phyloP scores from a whole-genome alignment of 2,329 filamentous ascomycete genomes.

The Ophiostoma montium region DNA sequence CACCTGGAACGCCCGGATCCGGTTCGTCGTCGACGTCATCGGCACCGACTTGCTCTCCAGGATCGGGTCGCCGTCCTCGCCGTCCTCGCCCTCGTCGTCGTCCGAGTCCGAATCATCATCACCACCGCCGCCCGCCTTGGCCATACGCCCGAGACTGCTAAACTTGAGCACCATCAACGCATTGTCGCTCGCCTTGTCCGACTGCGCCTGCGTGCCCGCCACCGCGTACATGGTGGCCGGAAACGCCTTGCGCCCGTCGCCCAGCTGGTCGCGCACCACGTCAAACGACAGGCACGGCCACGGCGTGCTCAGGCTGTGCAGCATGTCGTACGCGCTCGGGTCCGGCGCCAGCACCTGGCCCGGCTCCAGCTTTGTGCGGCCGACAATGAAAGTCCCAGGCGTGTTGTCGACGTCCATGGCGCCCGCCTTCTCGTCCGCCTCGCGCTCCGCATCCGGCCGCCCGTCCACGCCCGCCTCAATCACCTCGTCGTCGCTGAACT shows the following conservation, averaged over 20 bases:
- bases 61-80: constrained; percentile 71
- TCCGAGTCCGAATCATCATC: constrained; percentile 51
- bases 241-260: constrained; percentile 82
- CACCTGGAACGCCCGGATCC: constrained; percentile 75
- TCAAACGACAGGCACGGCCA: constrained; percentile 98
- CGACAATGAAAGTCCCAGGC: constrained; percentile 88
- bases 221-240: constrained; percentile 93
- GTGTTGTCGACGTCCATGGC: constrained; percentile 72
- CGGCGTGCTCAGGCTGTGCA: constrained; percentile 82
- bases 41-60: constrained; percentile 87
- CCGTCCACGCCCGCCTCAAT: constrained; percentile 91
- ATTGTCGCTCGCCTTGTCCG: constrained; percentile 64
- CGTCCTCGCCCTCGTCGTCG: constrained; percentile 48
- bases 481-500: constrained; percentile 78
- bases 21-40: constrained; percentile 77
- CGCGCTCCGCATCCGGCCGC: constrained; percentile 77
- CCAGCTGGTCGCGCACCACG: constrained; percentile 71
- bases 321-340: constrained; percentile 91
- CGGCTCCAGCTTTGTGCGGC: constrained; percentile 76
- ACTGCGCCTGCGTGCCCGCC: constrained; percentile 83
- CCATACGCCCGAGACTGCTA: constrained; percentile 75
- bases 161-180: constrained; percentile 94
- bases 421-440: constrained; percentile 68
- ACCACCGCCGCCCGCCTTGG: constrained; percentile 37
- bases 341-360: constrained; percentile 88